Evolutionary conservation across 2,329 filamentous ascomycete genomes (phyloP).

Genomic region (Onygenales sp.): DNA sequence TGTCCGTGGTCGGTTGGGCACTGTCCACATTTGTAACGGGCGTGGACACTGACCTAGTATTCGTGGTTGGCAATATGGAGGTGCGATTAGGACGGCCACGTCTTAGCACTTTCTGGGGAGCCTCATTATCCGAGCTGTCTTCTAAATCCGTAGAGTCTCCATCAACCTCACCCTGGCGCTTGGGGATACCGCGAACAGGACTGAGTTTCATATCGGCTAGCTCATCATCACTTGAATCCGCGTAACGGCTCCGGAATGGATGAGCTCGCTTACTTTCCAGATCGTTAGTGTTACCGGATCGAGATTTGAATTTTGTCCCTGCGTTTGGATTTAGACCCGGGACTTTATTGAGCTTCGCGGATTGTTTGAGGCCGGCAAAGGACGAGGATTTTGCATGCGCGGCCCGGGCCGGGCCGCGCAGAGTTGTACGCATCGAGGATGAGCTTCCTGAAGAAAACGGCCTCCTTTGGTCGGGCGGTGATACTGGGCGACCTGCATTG

Average conservation of each 20-base stretch:
- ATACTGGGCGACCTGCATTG: constrained; percentile 60
- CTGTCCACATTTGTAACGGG: neutral
- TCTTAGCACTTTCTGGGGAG: constrained; percentile 16
- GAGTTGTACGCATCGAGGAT: constrained; percentile 36
- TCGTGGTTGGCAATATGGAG: neutral
- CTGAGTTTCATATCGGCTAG: constrained; percentile 28
- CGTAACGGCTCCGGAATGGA: constrained; percentile 52
- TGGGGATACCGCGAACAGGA: constrained; percentile 53
- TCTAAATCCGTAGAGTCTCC: constrained; percentile 54
- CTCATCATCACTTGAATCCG: constrained; percentile 63
- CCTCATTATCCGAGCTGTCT: constrained; percentile 49
- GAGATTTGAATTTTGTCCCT: constrained; percentile 28
- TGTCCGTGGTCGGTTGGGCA: constrained; percentile 16
- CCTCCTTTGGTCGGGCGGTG: constrained; percentile 50
- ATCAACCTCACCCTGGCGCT: constrained; percentile 48
- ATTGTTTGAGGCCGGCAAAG: constrained; percentile 30
- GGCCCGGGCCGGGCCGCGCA: constrained; percentile 38
- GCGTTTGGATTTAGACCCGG: constrained; percentile 13
- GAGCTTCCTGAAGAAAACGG: constrained; percentile 35
- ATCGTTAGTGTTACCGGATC: constrained; percentile 56
- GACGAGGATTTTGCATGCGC: constrained; percentile 28
- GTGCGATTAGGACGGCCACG: constrained; percentile 14
- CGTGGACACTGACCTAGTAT: neutral
- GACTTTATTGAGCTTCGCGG: constrained; percentile 19
- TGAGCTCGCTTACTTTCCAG: constrained; percentile 38